These are phyloP conservation scores for Ophiosphaerella narmari DNA, from an alignment of 2,329 filamentous ascomycete genomes.

Conservation along the genomic window DNA sequence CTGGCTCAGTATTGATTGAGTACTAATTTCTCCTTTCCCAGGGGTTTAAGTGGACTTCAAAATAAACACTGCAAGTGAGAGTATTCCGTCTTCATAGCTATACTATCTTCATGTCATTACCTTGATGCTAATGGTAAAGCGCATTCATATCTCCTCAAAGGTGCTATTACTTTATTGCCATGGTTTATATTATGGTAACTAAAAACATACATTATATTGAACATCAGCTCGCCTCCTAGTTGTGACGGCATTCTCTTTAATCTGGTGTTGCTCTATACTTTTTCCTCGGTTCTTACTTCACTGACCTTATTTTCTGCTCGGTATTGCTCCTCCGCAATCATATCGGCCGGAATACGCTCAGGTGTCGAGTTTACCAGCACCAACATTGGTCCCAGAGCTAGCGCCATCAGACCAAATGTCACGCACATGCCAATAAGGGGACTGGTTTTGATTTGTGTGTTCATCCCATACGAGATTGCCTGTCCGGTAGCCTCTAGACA, in stretches of 20 bases:
- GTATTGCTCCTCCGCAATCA: slow-evolving; percentile 30
- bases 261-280: slow-evolving; percentile 7
- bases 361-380: slow-evolving; percentile 37
- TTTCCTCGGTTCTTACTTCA: slow-evolving; percentile 14
- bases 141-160: too few relatives aligned
- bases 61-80: too few relatives aligned
- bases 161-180: not conserved
- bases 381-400: slow-evolving; percentile 39
- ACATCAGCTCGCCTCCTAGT: not conserved
- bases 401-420: slow-evolving; percentile 38
- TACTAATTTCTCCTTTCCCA: too few relatives aligned
- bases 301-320: slow-evolving; percentile 20
- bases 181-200: not conserved
- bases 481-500: slow-evolving; percentile 35
- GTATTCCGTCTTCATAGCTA: too few relatives aligned
- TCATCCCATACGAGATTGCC: slow-evolving; percentile 37
- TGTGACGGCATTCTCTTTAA: not conserved
- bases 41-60: too few relatives aligned
- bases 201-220: not conserved
- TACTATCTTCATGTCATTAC: too few relatives aligned
- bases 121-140: too few relatives aligned
- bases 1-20: too few relatives aligned
- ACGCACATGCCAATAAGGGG: slow-evolving; percentile 38
- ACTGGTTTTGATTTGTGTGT: slow-evolving; percentile 34
- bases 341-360: slow-evolving; percentile 39